phyloP scores from a whole-genome alignment of 176 grass and related monocot species.

The Eremochloa ophiuroides region DNA sequence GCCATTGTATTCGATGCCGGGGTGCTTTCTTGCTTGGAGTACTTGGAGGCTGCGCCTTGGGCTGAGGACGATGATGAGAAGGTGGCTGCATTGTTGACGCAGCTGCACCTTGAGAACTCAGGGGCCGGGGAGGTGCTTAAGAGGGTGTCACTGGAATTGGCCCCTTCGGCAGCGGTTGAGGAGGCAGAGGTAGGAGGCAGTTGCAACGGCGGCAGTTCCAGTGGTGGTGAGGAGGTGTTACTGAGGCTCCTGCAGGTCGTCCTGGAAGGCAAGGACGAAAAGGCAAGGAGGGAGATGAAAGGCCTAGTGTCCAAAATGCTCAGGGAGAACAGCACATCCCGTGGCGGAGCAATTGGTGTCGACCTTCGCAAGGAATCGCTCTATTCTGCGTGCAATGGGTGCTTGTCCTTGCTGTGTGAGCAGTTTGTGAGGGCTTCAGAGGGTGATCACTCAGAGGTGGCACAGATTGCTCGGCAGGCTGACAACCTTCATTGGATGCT shows the following conservation, averaged over 20 bases:
- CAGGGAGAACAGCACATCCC: constrained; percentile 65
- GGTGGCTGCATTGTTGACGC: constrained; percentile 70
- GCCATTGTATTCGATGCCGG: constrained; percentile 91
- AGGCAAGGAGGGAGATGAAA: constrained; percentile 97
- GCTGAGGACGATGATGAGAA: constrained; percentile 96
- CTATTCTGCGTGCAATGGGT: constrained; percentile 77
- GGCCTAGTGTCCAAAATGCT: constrained; percentile 98
- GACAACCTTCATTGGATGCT: constrained; percentile 99
- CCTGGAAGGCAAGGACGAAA: constrained; percentile 94
- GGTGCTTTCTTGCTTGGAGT: constrained; percentile 77
- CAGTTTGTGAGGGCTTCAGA: constrained; percentile 55
- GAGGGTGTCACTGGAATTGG: constrained; percentile 74
- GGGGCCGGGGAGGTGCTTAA: constrained; percentile 86
- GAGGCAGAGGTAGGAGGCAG: constrained; percentile 38
- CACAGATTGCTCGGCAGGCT: constrained; percentile 75
- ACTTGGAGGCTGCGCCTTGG: constrained; percentile 76
- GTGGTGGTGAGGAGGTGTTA: constrained; percentile 71
- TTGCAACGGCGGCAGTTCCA: constrained; percentile 35
- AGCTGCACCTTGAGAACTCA: constrained; percentile 83
- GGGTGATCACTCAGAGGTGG: constrained; percentile 46
- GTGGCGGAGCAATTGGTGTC: constrained; percentile 41
- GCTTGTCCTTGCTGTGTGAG: constrained; percentile 57
- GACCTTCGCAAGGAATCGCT: constrained; percentile 93
- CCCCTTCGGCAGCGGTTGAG: constrained; percentile 39
- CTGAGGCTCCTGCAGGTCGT: constrained; percentile 89